Percentiles rank a stretch among this genome's conserved stretches.
phyloP scores from a whole-genome alignment of 169 alveolate species.

The Hepatocystis sp. region DNA sequence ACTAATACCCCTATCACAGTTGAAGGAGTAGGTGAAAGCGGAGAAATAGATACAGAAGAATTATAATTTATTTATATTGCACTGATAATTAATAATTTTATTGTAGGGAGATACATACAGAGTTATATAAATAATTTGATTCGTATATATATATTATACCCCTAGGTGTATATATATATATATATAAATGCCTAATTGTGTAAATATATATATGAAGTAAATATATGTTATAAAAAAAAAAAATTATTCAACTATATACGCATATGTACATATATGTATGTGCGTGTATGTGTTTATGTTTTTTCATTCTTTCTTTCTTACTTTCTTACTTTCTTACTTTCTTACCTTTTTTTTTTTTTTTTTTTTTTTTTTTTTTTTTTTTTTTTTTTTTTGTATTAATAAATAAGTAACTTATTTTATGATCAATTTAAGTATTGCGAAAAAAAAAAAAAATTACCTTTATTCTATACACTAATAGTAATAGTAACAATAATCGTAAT shows the following conservation, averaged over 20 bases:
- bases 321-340: not conserved
- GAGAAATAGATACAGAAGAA: conserved; percentile 33
- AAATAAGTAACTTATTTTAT: not conserved
- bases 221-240: no score
- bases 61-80: no score
- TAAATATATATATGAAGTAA: not conserved
- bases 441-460: not conserved
- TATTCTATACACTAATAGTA: not conserved
- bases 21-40: conserved; percentile 30
- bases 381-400: not conserved
- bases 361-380: not conserved
- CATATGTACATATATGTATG: no score
- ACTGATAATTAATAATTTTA: no score
- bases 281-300: no score
- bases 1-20: conserved; percentile 63
- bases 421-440: not conserved
- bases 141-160: no score
- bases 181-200: not conserved
- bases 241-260: no score
- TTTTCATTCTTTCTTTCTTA: not conserved
- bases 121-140: no score
- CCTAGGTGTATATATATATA: not conserved
- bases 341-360: conserved; percentile 2
- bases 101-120: no score
- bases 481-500: no score